Percentiles rank a stretch among this genome's conserved stretches.
phyloP scores from a whole-genome alignment of 1,284 basidiomycete species.

The Rhodotorula sp. region DNA sequence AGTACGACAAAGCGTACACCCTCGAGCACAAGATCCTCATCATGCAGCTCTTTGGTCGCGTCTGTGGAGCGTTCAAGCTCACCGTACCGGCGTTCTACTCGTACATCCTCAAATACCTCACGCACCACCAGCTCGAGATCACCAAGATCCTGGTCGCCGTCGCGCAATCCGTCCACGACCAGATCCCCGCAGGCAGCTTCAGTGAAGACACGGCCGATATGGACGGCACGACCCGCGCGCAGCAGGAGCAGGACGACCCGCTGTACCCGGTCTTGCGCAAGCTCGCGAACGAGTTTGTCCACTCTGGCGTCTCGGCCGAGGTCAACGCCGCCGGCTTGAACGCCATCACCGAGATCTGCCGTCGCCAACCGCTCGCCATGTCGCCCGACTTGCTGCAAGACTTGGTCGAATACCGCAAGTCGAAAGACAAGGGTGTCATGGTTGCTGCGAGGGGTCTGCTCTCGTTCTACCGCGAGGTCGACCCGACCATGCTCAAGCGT shows the following conservation, averaged over 20 bases:
- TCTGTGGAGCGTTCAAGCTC: slow-evolving; percentile 90
- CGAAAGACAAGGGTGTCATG: slow-evolving; percentile 88
- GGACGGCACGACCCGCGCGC: background rate
- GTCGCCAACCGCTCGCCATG: slow-evolving; percentile 94
- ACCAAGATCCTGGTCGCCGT: slow-evolving; percentile 92
- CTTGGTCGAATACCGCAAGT: slow-evolving; percentile 90
- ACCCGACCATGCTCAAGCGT: slow-evolving; percentile 86
- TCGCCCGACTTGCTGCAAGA: slow-evolving; percentile 89
- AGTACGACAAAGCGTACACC: slow-evolving; percentile 86
- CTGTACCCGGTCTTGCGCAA: slow-evolving; percentile 87
- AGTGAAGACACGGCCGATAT: background rate
- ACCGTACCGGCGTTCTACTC: slow-evolving; percentile 96
- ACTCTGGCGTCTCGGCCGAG: slow-evolving; percentile 89
- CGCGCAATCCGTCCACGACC: slow-evolving; percentile 91
- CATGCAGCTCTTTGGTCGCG: slow-evolving; percentile 95
- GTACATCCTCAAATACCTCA: slow-evolving; percentile 88
- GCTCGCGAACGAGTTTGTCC: slow-evolving; percentile 92
- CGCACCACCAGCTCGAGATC: slow-evolving; percentile 87
- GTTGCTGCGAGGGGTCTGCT: slow-evolving; percentile 83
- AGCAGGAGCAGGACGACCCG: slow-evolving; percentile 57
- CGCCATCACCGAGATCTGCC: slow-evolving; percentile 86
- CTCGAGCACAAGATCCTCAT: slow-evolving; percentile 96
- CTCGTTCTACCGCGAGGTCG: slow-evolving; percentile 92
- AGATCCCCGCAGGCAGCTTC: slow-evolving; percentile 69
- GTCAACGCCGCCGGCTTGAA: slow-evolving; percentile 96